Conservation (phyloP, 2,329 filamentous ascomycete species). For the Neophaeococcomyces aloes region DNA sequence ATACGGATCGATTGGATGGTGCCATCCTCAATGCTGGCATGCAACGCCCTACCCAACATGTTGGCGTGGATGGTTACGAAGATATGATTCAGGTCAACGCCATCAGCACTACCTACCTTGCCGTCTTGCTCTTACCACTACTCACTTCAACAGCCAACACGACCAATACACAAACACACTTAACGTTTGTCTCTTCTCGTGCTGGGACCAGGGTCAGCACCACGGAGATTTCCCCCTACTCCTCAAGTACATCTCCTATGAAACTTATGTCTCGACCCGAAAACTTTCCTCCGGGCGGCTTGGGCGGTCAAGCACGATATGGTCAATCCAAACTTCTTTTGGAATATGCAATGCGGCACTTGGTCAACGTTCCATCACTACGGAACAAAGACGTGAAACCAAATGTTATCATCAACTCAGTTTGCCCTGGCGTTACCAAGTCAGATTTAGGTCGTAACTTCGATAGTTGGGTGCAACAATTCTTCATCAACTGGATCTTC, state of each 20-base stretch:
- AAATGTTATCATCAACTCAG: slow-evolving; percentile 35
- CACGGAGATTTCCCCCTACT: slow-evolving; percentile 25
- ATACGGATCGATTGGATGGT: slow-evolving; percentile 29
- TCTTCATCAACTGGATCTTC: slow-evolving; percentile 24
- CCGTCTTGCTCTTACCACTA: slow-evolving; percentile 42
- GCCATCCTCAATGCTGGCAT: slow-evolving; percentile 39
- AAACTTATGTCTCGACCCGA: slow-evolving; percentile 26
- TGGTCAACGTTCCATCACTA: slow-evolving; percentile 24
- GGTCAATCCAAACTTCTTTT: slow-evolving; percentile 34
- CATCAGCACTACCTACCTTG: slow-evolving; percentile 46
- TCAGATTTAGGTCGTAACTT: slow-evolving; percentile 33
- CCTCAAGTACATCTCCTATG: slow-evolving; percentile 23
- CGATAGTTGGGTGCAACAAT: slow-evolving; percentile 17
- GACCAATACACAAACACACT: slow-evolving; percentile 25
- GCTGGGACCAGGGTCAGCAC: slow-evolving; percentile 27
- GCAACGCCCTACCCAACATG: slow-evolving; percentile 29
- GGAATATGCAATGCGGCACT: slow-evolving; percentile 32
- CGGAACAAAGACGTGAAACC: slow-evolving; percentile 21
- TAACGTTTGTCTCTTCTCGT: slow-evolving; percentile 38
- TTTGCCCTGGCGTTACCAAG: slow-evolving; percentile 36
- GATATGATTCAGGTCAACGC: slow-evolving; percentile 48
- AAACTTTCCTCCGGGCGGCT: slow-evolving; percentile 19
- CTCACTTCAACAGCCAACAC: slow-evolving; percentile 28
- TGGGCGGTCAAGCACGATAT: slow-evolving; percentile 28
- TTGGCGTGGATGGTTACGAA: slow-evolving; percentile 39